A percentile compares a stretch with the other conserved stretches of the same genome.
phyloP scores from a whole-genome alignment of 2,329 filamentous ascomycete genomes.

The Aspergillus transmontanensis region DNA sequence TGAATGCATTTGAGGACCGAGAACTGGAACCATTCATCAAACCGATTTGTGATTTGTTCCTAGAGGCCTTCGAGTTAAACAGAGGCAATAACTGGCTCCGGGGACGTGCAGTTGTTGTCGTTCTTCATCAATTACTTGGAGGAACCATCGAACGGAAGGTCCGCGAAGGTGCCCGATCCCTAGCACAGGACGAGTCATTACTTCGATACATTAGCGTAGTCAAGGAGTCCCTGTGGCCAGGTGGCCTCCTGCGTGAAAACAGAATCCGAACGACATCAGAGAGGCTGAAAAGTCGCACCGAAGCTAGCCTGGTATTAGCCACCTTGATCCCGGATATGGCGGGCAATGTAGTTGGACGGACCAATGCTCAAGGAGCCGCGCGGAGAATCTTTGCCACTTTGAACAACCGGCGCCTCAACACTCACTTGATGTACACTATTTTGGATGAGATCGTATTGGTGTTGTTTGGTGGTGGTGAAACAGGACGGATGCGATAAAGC shows the following conservation, averaged over 20 bases:
- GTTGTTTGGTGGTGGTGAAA: constrained; percentile 54
- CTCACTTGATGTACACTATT: constrained; percentile 70
- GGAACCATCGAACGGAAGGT: constrained; percentile 96
- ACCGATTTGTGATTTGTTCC: constrained; percentile 95
- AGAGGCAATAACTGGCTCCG: constrained; percentile 96
- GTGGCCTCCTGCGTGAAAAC: constrained; percentile 49
- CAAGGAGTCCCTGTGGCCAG: constrained; percentile 80
- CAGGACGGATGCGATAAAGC: constrained; percentile 10
- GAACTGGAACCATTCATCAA: constrained; percentile 96
- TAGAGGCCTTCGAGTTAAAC: constrained; percentile 93
- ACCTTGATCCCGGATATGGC: constrained; percentile 89
- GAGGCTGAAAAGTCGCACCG: constrained; percentile 77
- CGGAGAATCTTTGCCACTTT: constrained; percentile 85
- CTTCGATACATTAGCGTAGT: constrained; percentile 73
- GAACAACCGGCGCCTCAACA: constrained; percentile 86
- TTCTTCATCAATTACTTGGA: constrained; percentile 91
- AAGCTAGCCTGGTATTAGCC: constrained; percentile 85
- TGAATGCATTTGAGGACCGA: constrained; percentile 88
- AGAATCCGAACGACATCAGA: constrained; percentile 68
- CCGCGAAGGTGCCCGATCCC: constrained; percentile 74
- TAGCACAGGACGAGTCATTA: constrained; percentile 77
- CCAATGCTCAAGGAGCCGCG: constrained; percentile 88
- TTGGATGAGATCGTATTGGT: constrained; percentile 70
- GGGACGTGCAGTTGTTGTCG: constrained; percentile 91
- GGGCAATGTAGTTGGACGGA: constrained; percentile 86